phyloP scores from a whole-genome alignment of 257 asterid genomes.

The Osmanthus fragrans region DNA sequence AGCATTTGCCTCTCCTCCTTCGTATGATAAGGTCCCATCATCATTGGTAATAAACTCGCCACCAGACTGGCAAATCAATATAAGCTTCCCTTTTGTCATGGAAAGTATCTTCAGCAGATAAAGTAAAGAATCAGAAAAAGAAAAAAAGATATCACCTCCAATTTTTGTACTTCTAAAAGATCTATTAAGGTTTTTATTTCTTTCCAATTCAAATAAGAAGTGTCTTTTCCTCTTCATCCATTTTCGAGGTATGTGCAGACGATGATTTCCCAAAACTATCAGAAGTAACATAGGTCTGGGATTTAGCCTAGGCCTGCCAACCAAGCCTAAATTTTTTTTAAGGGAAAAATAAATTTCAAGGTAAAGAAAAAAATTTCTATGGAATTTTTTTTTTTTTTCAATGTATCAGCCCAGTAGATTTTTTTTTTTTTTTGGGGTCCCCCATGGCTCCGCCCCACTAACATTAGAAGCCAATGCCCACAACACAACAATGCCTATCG shows the following conservation, averaged over 20 bases:
- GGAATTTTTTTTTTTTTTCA: no score
- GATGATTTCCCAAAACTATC: not conserved
- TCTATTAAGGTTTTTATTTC: not conserved
- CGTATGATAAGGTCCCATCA: constrained; percentile 71
- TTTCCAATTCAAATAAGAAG: not conserved
- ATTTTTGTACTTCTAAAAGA: not conserved
- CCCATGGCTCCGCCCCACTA: no score
- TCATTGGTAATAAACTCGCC: constrained; percentile 67
- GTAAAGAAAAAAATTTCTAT: no score
- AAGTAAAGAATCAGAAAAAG: constrained; percentile 21
- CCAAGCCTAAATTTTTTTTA: no score
- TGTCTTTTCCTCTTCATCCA: not conserved
- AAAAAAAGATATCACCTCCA: not conserved
- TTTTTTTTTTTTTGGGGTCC: no score
- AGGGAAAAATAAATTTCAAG: no score
- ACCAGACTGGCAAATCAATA: constrained; percentile 83
- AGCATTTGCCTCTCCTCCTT: constrained; percentile 89
- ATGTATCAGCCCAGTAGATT: no score
- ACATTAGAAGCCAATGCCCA: not conserved
- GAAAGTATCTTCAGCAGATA: constrained; percentile 46
- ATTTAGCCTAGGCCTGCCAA: no score
- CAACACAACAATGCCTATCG: not conserved
- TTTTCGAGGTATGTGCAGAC: not conserved
- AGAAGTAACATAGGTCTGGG: not conserved
- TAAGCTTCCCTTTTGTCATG: constrained; percentile 91